Conservation (phyloP, 371 early-diverging fungal genomes). For the Parasitella parasitica region DNA sequence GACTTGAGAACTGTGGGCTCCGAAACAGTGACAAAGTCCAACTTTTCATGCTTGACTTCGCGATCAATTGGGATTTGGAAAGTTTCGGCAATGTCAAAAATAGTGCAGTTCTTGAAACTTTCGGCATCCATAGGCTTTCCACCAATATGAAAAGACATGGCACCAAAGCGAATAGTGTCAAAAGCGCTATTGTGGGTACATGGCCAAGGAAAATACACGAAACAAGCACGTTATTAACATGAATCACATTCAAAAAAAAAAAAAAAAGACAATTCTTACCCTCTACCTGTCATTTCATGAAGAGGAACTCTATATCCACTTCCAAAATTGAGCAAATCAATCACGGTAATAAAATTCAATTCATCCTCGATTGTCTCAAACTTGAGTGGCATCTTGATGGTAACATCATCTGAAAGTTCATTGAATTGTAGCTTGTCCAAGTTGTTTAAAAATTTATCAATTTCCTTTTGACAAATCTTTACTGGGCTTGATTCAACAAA, state of each 20-base stretch:
- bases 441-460: constrained; percentile 23
- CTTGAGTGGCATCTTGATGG: constrained; percentile 68
- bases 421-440: constrained; percentile 35
- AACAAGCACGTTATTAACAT: no score
- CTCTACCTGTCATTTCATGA: constrained; percentile 60
- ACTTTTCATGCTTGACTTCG: constrained; percentile 55
- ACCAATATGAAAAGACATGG: constrained; percentile 80
- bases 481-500: constrained; percentile 29
- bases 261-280: constrained; percentile 33
- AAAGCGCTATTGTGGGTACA: no score
- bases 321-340: constrained; percentile 73
- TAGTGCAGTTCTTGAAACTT: constrained; percentile 41
- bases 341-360: constrained; percentile 69
- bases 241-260: no score
- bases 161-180: constrained; percentile 80
- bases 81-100: constrained; percentile 51
- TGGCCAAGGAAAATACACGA: no score
- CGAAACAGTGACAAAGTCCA: constrained; percentile 67
- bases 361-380: constrained; percentile 73
- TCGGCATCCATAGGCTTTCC: constrained; percentile 47
- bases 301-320: constrained; percentile 70
- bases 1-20: constrained; percentile 65
- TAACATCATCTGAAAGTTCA: constrained; percentile 48
- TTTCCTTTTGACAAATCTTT: constrained; percentile 29
- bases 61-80: constrained; percentile 65